Evolutionary conservation across 2,329 filamentous ascomycete genomes (phyloP).

Genomic region (Claviceps humidiphila): DNA sequence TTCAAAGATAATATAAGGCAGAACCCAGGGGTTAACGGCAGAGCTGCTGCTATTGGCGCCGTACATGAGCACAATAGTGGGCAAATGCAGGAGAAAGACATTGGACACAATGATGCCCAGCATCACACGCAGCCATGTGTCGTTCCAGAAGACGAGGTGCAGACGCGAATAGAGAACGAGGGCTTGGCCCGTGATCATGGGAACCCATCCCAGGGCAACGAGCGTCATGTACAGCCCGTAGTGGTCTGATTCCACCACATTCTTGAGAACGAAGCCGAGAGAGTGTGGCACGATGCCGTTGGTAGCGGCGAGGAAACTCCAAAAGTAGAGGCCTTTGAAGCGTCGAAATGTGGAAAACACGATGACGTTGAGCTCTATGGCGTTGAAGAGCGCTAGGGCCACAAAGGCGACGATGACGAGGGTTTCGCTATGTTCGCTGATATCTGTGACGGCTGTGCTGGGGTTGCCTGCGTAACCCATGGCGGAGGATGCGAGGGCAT

Average conservation of each 20-base stretch:
- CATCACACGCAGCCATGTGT: conserved; percentile 31
- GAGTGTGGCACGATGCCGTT: conserved; percentile 22
- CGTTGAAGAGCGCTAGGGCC: conserved; percentile 15
- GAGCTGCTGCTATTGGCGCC: conserved; percentile 26
- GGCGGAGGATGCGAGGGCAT: background rate
- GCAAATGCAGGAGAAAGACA: conserved; percentile 37
- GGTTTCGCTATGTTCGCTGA: background rate
- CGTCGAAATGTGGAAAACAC: conserved; percentile 20
- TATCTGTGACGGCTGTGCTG: background rate
- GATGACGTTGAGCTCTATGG: conserved; percentile 18
- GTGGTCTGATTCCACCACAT: conserved; percentile 10
- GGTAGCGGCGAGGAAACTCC: conserved; percentile 22
- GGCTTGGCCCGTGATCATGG: conserved; percentile 46
- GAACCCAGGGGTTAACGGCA: conserved; percentile 4
- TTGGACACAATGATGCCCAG: conserved; percentile 44
- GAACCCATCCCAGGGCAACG: conserved; percentile 14
- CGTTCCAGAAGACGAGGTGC: conserved; percentile 41
- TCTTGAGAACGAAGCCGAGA: conserved; percentile 33
- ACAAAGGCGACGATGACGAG: conserved; percentile 3
- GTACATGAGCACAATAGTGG: conserved; percentile 42
- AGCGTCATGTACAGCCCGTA: conserved; percentile 10
- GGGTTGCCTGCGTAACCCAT: conserved; percentile 6
- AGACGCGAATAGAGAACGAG: conserved; percentile 49
- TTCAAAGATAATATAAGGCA: conserved; percentile 30
- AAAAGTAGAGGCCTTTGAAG: conserved; percentile 22